Evolutionary conservation across 1,284 basidiomycete species (phyloP).

Genomic region (Boletellus sp.): DNA sequence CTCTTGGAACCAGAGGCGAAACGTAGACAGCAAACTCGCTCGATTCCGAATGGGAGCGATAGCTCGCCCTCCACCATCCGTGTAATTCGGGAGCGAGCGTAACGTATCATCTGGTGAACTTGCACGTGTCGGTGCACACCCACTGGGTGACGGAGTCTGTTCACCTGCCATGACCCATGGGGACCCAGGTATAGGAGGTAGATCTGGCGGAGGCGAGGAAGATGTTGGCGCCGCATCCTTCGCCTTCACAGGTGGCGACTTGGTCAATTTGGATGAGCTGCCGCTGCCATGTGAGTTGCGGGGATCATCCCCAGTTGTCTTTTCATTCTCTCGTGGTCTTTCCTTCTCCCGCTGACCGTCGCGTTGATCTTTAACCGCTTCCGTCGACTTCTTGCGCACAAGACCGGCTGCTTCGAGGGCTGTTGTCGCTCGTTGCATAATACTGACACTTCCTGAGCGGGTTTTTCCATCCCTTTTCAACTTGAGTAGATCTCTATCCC

Average conservation of each 20-base stretch:
- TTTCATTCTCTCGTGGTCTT: slow-evolving; percentile 41
- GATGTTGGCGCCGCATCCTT: slow-evolving; percentile 42
- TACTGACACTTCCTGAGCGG: slow-evolving; percentile 83
- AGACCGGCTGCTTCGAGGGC: slow-evolving; percentile 79
- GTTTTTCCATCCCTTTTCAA: slow-evolving; percentile 51
- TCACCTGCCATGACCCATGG: slow-evolving; percentile 67
- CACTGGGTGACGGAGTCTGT: slow-evolving; percentile 37
- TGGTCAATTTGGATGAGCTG: slow-evolving; percentile 56
- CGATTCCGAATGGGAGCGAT: slow-evolving; percentile 48
- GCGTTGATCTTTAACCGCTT: slow-evolving; percentile 62
- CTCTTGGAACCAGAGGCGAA: slow-evolving; percentile 78
- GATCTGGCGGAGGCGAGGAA: slow-evolving; percentile 46
- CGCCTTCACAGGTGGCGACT: slow-evolving; percentile 62
- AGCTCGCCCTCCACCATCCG: slow-evolving; percentile 34
- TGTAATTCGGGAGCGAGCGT: slow-evolving; percentile 55
- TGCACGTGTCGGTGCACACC: slow-evolving; percentile 43
- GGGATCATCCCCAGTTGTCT: slow-evolving; percentile 51
- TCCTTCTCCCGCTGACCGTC: slow-evolving; percentile 43
- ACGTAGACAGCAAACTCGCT: slow-evolving; percentile 68
- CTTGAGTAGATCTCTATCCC: slow-evolving; percentile 47
- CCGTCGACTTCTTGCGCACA: slow-evolving; percentile 75
- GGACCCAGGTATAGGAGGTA: slow-evolving; percentile 48
- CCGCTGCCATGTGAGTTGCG: slow-evolving; percentile 59
- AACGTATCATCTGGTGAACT: slow-evolving; percentile 53
- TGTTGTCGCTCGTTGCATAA: slow-evolving; percentile 90